Percentiles rank a stretch among this genome's conserved stretches.
Evolutionary conservation across 345 rosid genomes (phyloP).

Genomic region (Eucalyptus coolabah): DNA sequence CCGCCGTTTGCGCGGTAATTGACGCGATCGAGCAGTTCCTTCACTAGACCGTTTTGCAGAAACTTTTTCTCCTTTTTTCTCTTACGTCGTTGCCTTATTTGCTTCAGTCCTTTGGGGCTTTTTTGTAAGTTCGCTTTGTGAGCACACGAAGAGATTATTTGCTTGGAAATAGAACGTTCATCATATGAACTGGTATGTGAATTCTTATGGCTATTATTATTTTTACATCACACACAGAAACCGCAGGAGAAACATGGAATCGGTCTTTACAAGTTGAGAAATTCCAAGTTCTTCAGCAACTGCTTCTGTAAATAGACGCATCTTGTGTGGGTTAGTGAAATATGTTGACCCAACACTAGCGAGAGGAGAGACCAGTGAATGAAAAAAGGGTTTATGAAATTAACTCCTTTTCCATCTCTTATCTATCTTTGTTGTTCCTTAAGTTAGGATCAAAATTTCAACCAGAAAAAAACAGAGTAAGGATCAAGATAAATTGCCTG

Average conservation of each 20-base stretch:
- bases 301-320: neutral
- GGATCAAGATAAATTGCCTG: neutral
- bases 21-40: neutral
- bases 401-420: neutral
- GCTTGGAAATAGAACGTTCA: neutral
- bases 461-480: neutral
- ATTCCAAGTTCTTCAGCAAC: neutral
- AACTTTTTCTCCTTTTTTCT: too few species aligned
- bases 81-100: neutral
- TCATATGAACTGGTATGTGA: neutral
- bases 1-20: neutral
- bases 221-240: neutral
- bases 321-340: neutral
- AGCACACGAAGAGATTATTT: neutral
- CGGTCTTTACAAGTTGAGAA: neutral
- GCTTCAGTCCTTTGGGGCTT: neutral
- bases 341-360: neutral
- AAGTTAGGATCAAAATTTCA: neutral
- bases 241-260: neutral
- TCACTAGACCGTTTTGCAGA: accelerated
- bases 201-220: neutral
- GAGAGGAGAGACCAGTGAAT: neutral
- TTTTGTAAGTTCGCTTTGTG: neutral
- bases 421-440: neutral
- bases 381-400: neutral